Percentiles rank a stretch among this genome's conserved stretches.
Evolutionary conservation across 768 basidiomycete genomes (phyloP).

Genomic region (Lactarius trivialis): DNA sequence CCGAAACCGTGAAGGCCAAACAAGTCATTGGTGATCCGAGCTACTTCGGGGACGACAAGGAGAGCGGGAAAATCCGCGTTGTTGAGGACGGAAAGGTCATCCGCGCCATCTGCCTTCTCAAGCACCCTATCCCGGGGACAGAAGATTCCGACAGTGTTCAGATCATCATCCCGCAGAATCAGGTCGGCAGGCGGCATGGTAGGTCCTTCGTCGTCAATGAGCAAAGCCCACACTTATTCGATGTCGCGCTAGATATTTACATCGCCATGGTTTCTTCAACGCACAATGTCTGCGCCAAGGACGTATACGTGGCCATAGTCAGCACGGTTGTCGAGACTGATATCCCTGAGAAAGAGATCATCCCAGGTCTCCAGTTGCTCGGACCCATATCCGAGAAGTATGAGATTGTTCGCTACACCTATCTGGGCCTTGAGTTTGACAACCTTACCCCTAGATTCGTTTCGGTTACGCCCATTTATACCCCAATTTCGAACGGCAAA

Average conservation of each 20-base stretch:
- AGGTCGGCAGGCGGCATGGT: constrained; percentile 91
- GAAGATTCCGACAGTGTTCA: constrained; percentile 93
- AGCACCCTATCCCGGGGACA: constrained; percentile 96
- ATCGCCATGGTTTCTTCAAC: constrained; percentile 96
- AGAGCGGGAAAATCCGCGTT: constrained; percentile 77
- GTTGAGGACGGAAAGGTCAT: constrained; percentile 92
- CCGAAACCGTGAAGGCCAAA: constrained; percentile 93
- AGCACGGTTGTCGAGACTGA: constrained; percentile 97
- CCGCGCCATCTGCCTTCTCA: constrained; percentile 94
- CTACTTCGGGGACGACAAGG: constrained; percentile 81
- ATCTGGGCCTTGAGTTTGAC: neutral
- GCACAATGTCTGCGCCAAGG: constrained; percentile 96
- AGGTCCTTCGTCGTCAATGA: constrained; percentile 28
- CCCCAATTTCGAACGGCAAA: constrained; percentile 74
- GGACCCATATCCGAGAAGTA: constrained; percentile 94
- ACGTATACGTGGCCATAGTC: constrained; percentile 93
- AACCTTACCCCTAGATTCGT: constrained; percentile 59
- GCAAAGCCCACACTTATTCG: neutral
- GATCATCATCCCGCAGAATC: constrained; percentile 98
- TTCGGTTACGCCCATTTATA: constrained; percentile 80
- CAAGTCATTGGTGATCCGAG: constrained; percentile 97
- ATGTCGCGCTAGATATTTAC: constrained; percentile 77
- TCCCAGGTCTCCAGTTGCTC: constrained; percentile 85
- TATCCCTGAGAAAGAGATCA: constrained; percentile 85
- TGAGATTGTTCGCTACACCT: constrained; percentile 26